Conservation (phyloP, 2,329 filamentous ascomycete genomes). For the Colletotrichum tropicale region DNA sequence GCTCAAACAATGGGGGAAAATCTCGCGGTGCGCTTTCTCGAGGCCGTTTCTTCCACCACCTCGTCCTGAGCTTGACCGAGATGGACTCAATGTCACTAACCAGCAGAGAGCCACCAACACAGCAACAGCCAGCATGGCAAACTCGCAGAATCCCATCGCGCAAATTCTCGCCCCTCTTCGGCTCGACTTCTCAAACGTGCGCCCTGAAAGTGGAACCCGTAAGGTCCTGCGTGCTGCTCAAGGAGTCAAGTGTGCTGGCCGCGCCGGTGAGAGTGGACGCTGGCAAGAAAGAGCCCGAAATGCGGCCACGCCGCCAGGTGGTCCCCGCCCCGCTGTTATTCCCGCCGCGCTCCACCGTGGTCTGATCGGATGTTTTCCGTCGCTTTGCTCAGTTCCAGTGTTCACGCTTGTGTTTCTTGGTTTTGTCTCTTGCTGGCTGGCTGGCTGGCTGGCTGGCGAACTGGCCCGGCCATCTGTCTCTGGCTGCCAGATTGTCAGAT, state of each 20-base stretch:
- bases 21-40: background rate
- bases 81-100: background rate
- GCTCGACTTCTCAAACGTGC: background rate
- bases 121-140: background rate
- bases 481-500: background rate
- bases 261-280: background rate
- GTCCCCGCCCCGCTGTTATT: background rate
- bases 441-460: background rate
- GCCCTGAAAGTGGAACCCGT: background rate
- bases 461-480: background rate
- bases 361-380: conserved; percentile 19
- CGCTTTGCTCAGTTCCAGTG: background rate
- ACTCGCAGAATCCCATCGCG: background rate
- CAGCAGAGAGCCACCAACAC: background rate
- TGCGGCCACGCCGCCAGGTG: conserved; percentile 11
- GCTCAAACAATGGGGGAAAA: background rate
- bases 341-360: conserved; percentile 1
- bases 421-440: background rate
- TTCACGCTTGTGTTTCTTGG: background rate
- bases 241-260: background rate
- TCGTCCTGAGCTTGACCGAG: background rate
- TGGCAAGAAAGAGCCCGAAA: conserved; percentile 9
- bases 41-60: background rate
- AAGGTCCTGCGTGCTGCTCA: background rate
- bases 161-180: conserved; percentile 7